A percentile compares a stretch with the other conserved stretches of the same genome.
Evolutionary conservation across 352 stramenopile genomes (phyloP).

Genomic region (Pythium rishiriense): DNA sequence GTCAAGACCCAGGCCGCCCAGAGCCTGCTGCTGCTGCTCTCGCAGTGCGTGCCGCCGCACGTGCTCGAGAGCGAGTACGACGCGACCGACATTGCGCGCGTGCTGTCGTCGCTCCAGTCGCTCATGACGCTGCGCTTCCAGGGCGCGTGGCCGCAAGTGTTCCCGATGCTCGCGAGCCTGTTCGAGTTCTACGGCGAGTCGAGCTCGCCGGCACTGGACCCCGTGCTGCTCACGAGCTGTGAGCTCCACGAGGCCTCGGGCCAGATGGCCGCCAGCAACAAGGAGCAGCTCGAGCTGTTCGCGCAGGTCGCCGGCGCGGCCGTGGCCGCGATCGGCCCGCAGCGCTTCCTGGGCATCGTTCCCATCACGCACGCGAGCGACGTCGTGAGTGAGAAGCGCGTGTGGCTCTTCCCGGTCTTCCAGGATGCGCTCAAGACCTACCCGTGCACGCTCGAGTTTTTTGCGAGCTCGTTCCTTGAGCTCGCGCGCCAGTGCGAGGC

Average conservation of each 20-base stretch:
- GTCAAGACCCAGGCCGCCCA: slow-evolving; percentile 67
- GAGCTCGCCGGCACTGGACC: slow-evolving; percentile 58
- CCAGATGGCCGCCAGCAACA: slow-evolving; percentile 54
- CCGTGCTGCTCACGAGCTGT: slow-evolving; percentile 69
- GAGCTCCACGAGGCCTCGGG: slow-evolving; percentile 80
- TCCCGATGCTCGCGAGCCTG: slow-evolving; percentile 67
- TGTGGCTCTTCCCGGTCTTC: slow-evolving; percentile 83
- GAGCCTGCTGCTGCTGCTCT: slow-evolving; percentile 66
- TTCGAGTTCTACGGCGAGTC: slow-evolving; percentile 70
- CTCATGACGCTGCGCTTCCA: slow-evolving; percentile 86
- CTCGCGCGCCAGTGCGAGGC: slow-evolving; percentile 75
- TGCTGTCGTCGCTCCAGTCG: slow-evolving; percentile 77
- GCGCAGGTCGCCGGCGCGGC: slow-evolving; percentile 61
- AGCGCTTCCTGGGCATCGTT: slow-evolving; percentile 71
- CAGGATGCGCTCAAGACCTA: slow-evolving; percentile 58
- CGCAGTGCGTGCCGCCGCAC: slow-evolving; percentile 51
- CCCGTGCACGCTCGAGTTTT: slow-evolving; percentile 73
- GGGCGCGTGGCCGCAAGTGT: slow-evolving; percentile 76
- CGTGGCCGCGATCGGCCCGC: slow-evolving; percentile 63
- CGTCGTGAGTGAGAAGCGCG: slow-evolving; percentile 70
- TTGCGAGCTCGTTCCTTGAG: slow-evolving; percentile 61
- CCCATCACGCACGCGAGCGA: slow-evolving; percentile 70
- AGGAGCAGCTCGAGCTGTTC: slow-evolving; percentile 64
- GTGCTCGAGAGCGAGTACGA: slow-evolving; percentile 57
- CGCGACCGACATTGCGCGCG: slow-evolving; percentile 59